phyloP scores from a whole-genome alignment of 352 stramenopile species.

The Phytophthora sp. region DNA sequence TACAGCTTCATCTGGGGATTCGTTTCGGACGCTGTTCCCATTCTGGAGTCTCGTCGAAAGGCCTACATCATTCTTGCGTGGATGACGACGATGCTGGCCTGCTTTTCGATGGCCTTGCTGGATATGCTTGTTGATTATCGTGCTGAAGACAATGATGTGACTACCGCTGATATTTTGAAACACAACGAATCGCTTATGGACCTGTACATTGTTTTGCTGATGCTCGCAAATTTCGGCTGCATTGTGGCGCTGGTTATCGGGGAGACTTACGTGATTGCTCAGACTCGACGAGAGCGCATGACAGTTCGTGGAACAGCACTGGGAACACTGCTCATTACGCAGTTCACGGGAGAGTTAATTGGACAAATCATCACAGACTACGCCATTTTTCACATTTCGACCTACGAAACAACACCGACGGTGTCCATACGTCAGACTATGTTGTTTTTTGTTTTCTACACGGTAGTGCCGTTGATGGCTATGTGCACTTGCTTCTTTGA shows the following conservation, averaged over 20 bases:
- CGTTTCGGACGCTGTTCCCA: slow-evolving; percentile 76
- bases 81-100: slow-evolving; percentile 37
- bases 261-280: slow-evolving; percentile 51
- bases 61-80: slow-evolving; percentile 83
- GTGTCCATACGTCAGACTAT: slow-evolving; percentile 38
- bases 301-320: slow-evolving; percentile 37
- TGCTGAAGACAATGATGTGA: slow-evolving; percentile 26
- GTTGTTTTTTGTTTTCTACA: slow-evolving; percentile 47
- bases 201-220: slow-evolving; percentile 42
- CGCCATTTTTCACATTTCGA: slow-evolving; percentile 35
- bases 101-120: slow-evolving; percentile 44
- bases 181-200: slow-evolving; percentile 29
- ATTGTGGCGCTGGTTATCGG: slow-evolving; percentile 48
- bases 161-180: slow-evolving; percentile 13
- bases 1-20: slow-evolving; percentile 85
- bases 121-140: slow-evolving; percentile 36
- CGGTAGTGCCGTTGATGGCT: slow-evolving; percentile 41
- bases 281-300: slow-evolving; percentile 40
- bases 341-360: slow-evolving; percentile 43
- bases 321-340: slow-evolving; percentile 37
- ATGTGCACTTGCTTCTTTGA: slow-evolving; percentile 49
- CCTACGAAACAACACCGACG: slow-evolving; percentile 12
- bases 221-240: slow-evolving; percentile 47
- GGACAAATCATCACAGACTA: slow-evolving; percentile 39
- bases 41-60: slow-evolving; percentile 73